These are phyloP conservation scores for Phascolomyces articulosus DNA, from an alignment of 371 early-diverging fungal species.

Conservation along the genomic window DNA sequence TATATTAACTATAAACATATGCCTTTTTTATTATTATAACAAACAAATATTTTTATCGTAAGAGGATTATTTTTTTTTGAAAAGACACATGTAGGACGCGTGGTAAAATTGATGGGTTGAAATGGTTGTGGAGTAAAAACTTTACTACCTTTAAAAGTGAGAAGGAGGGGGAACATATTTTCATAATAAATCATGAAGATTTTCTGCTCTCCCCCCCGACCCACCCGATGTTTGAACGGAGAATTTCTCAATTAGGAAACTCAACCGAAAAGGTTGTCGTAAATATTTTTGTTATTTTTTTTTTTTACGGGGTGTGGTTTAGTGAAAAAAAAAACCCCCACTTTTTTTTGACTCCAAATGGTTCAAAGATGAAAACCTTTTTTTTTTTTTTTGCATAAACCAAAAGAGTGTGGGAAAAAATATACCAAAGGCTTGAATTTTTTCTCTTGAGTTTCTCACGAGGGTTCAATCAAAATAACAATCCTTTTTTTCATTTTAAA, in stretches of 20 bases:
- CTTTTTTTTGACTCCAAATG: neutral
- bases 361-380: neutral
- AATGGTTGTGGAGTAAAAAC: neutral
- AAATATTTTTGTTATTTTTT: neutral
- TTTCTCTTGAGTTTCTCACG: slow-evolving; percentile 5
- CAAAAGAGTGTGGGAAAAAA: neutral
- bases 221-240: neutral
- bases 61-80: neutral
- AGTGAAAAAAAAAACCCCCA: neutral
- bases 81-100: too few species aligned
- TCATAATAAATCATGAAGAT: too few species aligned
- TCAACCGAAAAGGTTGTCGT: neutral
- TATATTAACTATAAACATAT: neutral
- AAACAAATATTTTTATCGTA: neutral
- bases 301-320: neutral
- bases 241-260: slow-evolving; percentile 1
- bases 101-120: too few species aligned
- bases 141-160: neutral
- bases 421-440: neutral
- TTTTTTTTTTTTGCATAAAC: neutral
- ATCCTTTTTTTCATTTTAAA: neutral
- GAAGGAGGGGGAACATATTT: neutral
- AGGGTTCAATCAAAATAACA: too few species aligned
- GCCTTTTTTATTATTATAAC: neutral
- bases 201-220: neutral